A percentile compares a stretch with the other conserved stretches of the same genome.
Conservation (phyloP, 495 filamentous ascomycete species). For the Penicillium psychrofluorescens region DNA sequence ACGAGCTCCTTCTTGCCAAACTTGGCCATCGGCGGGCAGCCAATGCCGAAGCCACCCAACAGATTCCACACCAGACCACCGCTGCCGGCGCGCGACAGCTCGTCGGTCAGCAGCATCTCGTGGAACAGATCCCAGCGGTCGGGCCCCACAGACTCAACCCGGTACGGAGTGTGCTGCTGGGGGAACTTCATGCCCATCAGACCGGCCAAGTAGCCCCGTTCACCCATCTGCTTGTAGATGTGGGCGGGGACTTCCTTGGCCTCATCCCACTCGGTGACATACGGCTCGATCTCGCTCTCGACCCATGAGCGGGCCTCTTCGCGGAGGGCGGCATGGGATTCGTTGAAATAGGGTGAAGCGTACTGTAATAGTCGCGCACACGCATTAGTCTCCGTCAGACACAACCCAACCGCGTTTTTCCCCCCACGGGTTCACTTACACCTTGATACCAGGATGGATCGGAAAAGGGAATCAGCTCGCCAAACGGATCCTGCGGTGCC, state of each 20-base stretch:
- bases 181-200: conserved; percentile 77
- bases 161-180: conserved; percentile 58
- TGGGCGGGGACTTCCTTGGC: conserved; percentile 74
- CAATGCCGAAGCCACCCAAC: conserved; percentile 91
- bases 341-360: conserved; percentile 92
- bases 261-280: conserved; percentile 96
- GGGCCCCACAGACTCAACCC: conserved; percentile 66
- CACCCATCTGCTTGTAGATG: conserved; percentile 94
- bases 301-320: conserved; percentile 89
- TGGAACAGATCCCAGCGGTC: conserved; percentile 99
- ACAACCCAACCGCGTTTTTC: neutral
- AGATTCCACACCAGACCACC: conserved; percentile 98
- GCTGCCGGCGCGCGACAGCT: conserved; percentile 78
- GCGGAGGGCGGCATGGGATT: conserved; percentile 83
- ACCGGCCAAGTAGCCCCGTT: conserved; percentile 85
- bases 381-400: conserved; percentile 5
- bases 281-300: conserved; percentile 79
- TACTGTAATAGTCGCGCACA: conserved; percentile 46
- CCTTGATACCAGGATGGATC: conserved; percentile 96
- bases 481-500: conserved; percentile 74
- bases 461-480: conserved; percentile 80
- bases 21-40: conserved; percentile 83
- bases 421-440: conserved; percentile 45
- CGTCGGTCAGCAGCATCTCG: conserved; percentile 90
- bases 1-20: conserved; percentile 86